phyloP scores from a whole-genome alignment of 768 basidiomycete species.

The Gloeophyllum trabeum region DNA sequence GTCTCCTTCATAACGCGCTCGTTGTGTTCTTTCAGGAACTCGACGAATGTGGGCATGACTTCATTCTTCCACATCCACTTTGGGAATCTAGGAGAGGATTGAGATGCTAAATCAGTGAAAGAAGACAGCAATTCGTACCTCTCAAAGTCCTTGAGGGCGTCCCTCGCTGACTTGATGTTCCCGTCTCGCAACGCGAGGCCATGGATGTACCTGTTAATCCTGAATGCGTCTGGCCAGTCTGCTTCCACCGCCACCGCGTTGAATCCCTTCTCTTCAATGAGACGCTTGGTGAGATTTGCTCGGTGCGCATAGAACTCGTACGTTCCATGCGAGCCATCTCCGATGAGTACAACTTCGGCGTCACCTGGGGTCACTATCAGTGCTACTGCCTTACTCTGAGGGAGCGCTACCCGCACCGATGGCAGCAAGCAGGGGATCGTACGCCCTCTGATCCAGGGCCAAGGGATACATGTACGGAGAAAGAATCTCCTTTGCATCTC shows the following conservation, averaged over 20 bases:
- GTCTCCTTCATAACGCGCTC: slow-evolving; percentile 6
- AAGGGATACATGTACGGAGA: background rate
- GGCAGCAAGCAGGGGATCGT: background rate
- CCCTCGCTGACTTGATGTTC: slow-evolving; percentile 7
- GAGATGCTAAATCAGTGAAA: too few species aligned
- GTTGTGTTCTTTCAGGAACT: slow-evolving; percentile 13
- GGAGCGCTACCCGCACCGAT: too few species aligned
- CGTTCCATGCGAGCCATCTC: slow-evolving; percentile 19
- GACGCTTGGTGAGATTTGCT: slow-evolving; percentile 16
- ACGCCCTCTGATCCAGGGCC: background rate
- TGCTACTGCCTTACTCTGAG: too few species aligned
- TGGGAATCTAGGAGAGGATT: slow-evolving; percentile 9
- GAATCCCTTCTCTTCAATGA: slow-evolving; percentile 19
- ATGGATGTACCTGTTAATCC: slow-evolving; percentile 13
- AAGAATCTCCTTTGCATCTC: background rate
- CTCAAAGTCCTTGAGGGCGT: slow-evolving; percentile 11
- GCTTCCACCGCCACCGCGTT: slow-evolving; percentile 17
- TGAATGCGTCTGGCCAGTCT: slow-evolving; percentile 21
- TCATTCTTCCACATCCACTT: slow-evolving; percentile 22
- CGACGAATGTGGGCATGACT: slow-evolving; percentile 15
- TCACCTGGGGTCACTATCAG: too few species aligned
- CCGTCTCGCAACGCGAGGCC: slow-evolving; percentile 1
- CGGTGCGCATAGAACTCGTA: slow-evolving; percentile 19
- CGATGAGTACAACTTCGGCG: slow-evolving; percentile 17
- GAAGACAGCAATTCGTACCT: slow-evolving; percentile 7